Percentiles rank a stretch among this genome's conserved stretches.
Evolutionary conservation across 352 stramenopile species (phyloP).

Genomic region (Globisporangium viniferum): DNA sequence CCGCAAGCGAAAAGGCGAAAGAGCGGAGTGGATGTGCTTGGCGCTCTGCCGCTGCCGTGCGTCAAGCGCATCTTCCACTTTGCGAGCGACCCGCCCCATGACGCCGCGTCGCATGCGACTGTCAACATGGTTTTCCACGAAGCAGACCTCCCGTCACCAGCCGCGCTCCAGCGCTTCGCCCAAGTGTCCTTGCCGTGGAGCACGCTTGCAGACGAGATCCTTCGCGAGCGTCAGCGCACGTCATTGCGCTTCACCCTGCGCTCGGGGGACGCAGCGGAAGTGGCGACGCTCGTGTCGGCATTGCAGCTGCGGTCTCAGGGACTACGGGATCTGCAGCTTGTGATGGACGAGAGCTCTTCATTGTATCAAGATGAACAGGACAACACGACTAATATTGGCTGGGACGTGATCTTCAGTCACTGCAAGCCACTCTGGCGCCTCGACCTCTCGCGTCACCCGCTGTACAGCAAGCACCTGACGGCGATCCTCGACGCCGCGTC

Average conservation of each 20-base stretch:
- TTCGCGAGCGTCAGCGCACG: not conserved
- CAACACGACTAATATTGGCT: not conserved
- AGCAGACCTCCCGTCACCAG: not conserved
- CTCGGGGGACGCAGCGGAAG: not conserved
- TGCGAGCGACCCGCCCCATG: not conserved
- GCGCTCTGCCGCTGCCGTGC: not conserved
- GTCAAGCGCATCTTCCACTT: constrained; percentile 12
- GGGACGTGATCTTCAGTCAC: not conserved
- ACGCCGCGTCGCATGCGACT: not conserved
- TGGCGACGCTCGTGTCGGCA: not conserved
- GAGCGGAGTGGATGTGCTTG: not conserved
- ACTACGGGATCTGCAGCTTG: constrained; percentile 6
- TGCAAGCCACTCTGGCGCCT: constrained; percentile 6
- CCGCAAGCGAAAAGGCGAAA: not conserved
- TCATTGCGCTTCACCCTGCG: not conserved
- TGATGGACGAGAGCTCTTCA: not conserved
- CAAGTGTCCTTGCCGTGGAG: not conserved
- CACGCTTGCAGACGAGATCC: not conserved
- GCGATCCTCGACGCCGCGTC: constrained; percentile 6
- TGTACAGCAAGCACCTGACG: constrained; percentile 11
- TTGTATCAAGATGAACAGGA: not conserved
- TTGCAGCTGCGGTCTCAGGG: not conserved
- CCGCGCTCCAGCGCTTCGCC: not conserved
- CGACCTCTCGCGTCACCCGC: constrained; percentile 9
- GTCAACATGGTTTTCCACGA: constrained; percentile 5